Evolutionary conservation across 305 asterid genomes (phyloP), one percentile per base, ranked within the genome.

Genomic region (Fraxinus dipetala): DNA sequence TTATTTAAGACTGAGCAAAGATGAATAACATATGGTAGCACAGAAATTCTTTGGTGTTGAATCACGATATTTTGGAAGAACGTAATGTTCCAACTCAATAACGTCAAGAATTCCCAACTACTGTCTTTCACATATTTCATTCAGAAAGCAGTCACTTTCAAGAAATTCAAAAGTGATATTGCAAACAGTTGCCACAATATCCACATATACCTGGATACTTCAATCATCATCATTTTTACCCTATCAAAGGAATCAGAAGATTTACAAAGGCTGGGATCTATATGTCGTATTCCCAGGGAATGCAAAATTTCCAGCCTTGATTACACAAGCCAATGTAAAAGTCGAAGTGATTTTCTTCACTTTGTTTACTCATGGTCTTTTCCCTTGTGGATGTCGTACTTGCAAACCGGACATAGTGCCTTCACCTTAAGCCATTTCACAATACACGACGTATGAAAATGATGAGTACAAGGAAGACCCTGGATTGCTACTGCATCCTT

Each of bases 391-490:
- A 95, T 91, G 92, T 94, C 91, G 90, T 85, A 92, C 91, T 92
- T 95, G 95, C 99, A 94, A 11, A 95, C 85, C 1, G 97, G 99
- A 85, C 99, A 95, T 5, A 97, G 94, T 0, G 98, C 99, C 35
- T 95, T 93, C 98, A 94, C 94, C 91, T 92, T 95, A 4, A 92
- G 98, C 98, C 99, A 94, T 88, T 92, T 95, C 87, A 89, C 95
- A 0, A 94, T 94, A 81, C 98, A 95, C 28, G 87, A 76, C 0
- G 93, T 87, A 65, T 94, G 97, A 76, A 92, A 95, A 87, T 95
- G 94, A 87, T 92, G 97, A 87, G 78, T 89, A 65, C 99, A 95
- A 4, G 93, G 93, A 82, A 95, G 97, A 35, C 92, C 94, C 35
- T 91, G 93, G 34, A 95, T 89, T 79, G 94, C 97, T 4, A 84